Conservation (phyloP, 1,284 basidiomycete genomes). For the Trichosporon sp. region DNA sequence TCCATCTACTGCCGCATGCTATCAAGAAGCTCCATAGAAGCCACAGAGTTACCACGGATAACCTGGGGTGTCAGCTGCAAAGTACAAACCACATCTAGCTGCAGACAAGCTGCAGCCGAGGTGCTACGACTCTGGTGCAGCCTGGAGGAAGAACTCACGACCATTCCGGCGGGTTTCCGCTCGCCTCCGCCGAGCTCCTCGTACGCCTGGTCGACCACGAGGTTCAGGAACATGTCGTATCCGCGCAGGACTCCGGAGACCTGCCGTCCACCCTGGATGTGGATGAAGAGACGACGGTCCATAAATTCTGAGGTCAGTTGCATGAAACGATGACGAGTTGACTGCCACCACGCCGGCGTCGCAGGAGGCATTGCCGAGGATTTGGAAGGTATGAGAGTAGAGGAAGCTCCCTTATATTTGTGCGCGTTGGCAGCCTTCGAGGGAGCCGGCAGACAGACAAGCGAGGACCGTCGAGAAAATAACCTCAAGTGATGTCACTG, state of each 20-base stretch:
- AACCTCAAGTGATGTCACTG: not conserved
- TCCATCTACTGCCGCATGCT: constrained; percentile 39
- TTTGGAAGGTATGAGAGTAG: too few species aligned
- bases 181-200: constrained; percentile 90
- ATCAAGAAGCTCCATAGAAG: constrained; percentile 63
- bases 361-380: not conserved
- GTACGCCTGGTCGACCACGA: constrained; percentile 92
- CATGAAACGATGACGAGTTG: not conserved
- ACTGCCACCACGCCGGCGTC: not conserved
- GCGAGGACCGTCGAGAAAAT: too few species aligned
- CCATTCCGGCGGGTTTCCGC: constrained; percentile 84
- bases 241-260: constrained; percentile 94
- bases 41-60: constrained; percentile 90
- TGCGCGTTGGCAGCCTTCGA: too few species aligned
- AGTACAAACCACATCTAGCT: not conserved
- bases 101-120: too few species aligned
- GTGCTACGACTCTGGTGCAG: too few species aligned
- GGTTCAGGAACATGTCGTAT: constrained; percentile 98
- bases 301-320: constrained; percentile 70
- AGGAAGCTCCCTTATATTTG: too few species aligned
- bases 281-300: constrained; percentile 95
- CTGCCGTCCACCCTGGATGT: constrained; percentile 94
- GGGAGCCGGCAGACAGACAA: too few species aligned
- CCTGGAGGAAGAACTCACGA: constrained; percentile 64
- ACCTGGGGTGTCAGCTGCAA: constrained; percentile 63